Evolutionary conservation across 169 alveolate genomes (phyloP), one percentile per base, ranked within the genome.

Genomic region (Cystoisospora suis): DNA sequence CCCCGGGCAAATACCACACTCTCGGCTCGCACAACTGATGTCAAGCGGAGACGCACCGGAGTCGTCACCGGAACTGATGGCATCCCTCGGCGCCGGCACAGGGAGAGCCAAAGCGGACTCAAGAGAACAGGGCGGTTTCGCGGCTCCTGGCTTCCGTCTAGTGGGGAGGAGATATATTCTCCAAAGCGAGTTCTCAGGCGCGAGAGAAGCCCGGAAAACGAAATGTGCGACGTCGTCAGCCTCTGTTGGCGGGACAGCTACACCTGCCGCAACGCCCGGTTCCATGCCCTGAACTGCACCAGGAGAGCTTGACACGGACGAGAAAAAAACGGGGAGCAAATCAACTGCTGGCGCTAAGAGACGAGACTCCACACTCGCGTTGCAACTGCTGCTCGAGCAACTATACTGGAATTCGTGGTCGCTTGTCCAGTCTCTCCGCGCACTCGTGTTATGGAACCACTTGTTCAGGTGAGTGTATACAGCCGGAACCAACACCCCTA

Each of bases 371-470:
- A 72, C 83, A 20, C 83, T 72, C 5, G 42, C 46, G 56, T 27
- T 72, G 83, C 83, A 72, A 38, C 83, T 72, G 83, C 83, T 72
- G 83, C 32, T 38, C 12, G 58, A 40, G 53, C 83, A 72, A 34
- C 83, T 72, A 53, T 72, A 72, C 29, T 46, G 42, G 83, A 38
- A 72, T 38, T 34, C 83, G 0, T 15, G 83, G 45, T 72, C 56
- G 56, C 83, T 72, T 56, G 83, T 40, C 83, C 83, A 72, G 83
- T 72, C 83, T 17, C 83, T n/a, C 83, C 53, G 83, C 36, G 47
- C 29, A 34, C 83, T 72, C 83, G 36, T 34, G 77, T 65, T 65
- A 38, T 40, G 56, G 56, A 72, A 72, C 58, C 47, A 34, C 53
- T 72, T 72, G 2, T n/a, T 3, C 53, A 72, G 83, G 32, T 36